Conservation (phyloP, 2,329 filamentous ascomycete genomes). For the Chaetomium strumarium region DNA sequence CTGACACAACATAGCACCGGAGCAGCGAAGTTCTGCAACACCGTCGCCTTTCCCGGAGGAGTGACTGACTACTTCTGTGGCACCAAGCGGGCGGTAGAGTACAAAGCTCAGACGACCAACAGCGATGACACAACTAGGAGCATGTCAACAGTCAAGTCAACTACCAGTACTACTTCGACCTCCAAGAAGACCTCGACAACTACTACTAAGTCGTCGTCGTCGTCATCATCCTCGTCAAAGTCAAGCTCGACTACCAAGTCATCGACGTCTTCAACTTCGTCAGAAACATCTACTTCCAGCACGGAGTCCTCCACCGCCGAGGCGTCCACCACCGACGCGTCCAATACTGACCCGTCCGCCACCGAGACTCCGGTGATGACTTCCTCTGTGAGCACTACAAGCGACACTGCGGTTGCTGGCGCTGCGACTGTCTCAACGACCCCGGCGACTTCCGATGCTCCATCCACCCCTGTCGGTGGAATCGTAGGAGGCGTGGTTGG, state of each 20-base stretch:
- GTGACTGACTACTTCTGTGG: slow-evolving; percentile 43
- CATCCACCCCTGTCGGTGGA: slow-evolving; percentile 17
- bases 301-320: neutral
- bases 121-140: slow-evolving; percentile 31
- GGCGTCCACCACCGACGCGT: neutral
- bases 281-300: slow-evolving; percentile 4
- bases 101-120: slow-evolving; percentile 38
- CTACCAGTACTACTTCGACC: slow-evolving; percentile 2
- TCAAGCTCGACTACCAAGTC: neutral
- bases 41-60: slow-evolving; percentile 36
- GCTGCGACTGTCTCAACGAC: slow-evolving; percentile 6
- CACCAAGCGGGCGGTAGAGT: slow-evolving; percentile 28
- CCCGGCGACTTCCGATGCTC: neutral
- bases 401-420: slow-evolving; percentile 1
- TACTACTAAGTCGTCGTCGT: neutral
- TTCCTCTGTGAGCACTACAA: neutral
- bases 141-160: slow-evolving; percentile 24
- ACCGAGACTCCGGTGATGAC: neutral
- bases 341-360: neutral
- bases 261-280: neutral
- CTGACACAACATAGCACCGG: slow-evolving; percentile 33
- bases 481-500: slow-evolving; percentile 24
- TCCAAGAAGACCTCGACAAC: neutral
- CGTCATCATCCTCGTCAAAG: neutral
- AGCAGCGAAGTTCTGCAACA: slow-evolving; percentile 37